Conservation (phyloP, 1,284 basidiomycete genomes). For the Cystobasidium slooffiae region DNA sequence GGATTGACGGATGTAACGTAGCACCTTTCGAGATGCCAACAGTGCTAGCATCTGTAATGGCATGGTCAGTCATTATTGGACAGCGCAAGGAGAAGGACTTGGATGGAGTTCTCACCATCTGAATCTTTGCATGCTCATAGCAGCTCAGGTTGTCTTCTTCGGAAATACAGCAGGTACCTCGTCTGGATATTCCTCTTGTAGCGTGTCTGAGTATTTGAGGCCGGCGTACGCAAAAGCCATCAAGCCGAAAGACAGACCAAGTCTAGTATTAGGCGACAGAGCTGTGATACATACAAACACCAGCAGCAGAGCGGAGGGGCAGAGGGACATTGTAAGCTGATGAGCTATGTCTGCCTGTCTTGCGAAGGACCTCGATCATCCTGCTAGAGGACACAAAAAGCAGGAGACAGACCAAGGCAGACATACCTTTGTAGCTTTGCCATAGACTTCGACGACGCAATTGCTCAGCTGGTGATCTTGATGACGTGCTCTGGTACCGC, state of each 20-base stretch:
- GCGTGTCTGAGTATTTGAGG: conserved; percentile 32
- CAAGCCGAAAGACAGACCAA: conserved; percentile 28
- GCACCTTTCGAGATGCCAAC: no score
- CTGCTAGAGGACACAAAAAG: neutral
- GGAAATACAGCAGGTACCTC: conserved; percentile 17
- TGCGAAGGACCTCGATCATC: neutral
- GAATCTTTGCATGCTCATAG: no score
- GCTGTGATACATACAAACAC: neutral
- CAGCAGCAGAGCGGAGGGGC: no score
- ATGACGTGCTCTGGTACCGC: conserved; percentile 1
- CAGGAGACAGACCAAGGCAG: neutral
- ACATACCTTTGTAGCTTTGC: conserved; percentile 43
- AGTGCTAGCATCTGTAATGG: no score
- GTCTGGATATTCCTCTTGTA: conserved; percentile 36
- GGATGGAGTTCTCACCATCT: no score
- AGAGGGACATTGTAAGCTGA: no score
- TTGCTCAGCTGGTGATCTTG: conserved; percentile 23
- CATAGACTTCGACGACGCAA: conserved; percentile 28
- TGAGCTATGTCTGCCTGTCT: neutral
- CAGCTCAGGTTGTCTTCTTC: conserved; percentile 1
- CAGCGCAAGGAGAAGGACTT: no score
- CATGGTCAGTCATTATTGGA: no score
- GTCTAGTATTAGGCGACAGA: conserved; percentile 40
- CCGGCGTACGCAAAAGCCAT: conserved; percentile 38
- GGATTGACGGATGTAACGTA: no score